Evolutionary conservation across 2,329 filamentous ascomycete genomes (phyloP).

Genomic region (Metarhizium anisopliae): DNA sequence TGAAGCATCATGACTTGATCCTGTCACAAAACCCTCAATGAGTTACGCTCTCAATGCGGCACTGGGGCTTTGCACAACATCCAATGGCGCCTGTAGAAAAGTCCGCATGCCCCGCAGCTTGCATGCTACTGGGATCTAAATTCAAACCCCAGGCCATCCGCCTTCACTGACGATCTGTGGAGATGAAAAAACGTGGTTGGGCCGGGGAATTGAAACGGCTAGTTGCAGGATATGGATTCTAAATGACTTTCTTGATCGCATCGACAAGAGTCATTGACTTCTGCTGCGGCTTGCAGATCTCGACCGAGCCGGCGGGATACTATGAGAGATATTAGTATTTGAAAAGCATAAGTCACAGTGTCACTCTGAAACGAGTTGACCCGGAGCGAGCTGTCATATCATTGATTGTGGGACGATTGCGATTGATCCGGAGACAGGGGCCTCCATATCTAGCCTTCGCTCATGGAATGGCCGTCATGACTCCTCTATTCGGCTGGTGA

Average conservation of each 20-base stretch:
- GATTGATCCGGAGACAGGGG: neutral
- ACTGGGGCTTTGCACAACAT: too few species aligned
- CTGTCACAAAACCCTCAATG: too few species aligned
- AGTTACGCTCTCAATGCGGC: too few species aligned
- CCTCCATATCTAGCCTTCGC: too few species aligned
- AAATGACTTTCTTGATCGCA: neutral
- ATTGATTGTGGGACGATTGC: neutral
- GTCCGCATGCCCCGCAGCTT: neutral
- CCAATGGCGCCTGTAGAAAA: neutral
- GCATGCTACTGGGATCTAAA: neutral
- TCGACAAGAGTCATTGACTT: neutral
- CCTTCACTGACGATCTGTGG: neutral
- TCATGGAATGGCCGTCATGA: too few species aligned
- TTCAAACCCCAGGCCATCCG: too few species aligned
- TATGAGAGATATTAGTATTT: neutral
- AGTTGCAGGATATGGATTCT: neutral
- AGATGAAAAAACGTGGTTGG: neutral
- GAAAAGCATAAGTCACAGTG: neutral
- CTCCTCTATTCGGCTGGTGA: too few species aligned
- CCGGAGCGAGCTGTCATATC: neutral
- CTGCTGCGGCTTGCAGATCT: neutral
- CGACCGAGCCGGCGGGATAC: neutral
- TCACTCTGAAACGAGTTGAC: neutral
- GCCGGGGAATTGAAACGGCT: neutral
- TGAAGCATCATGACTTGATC: too few species aligned